Evolutionary conservation across 257 asterid species (phyloP).

Genomic region (Salvia miltiorrhiza): DNA sequence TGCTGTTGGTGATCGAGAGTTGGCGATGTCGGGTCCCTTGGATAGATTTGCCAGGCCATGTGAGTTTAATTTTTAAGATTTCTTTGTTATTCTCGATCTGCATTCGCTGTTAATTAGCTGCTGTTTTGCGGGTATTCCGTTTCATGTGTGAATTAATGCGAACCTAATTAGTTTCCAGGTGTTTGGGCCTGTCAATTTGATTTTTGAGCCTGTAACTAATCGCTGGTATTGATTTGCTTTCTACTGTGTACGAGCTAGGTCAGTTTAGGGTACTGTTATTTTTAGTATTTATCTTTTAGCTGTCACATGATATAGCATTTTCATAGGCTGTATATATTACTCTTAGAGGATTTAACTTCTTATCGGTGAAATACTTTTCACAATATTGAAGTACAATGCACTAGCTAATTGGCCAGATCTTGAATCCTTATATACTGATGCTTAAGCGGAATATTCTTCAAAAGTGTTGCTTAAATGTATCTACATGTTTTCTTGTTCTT

Average conservation of each 20-base stretch:
- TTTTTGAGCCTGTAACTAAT: neutral
- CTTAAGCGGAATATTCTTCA: neutral
- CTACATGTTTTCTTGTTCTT: neutral
- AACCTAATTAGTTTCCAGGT: neutral
- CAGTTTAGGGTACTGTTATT: neutral
- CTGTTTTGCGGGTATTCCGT: neutral
- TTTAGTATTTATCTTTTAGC: neutral
- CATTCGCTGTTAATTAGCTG: constrained; percentile 23
- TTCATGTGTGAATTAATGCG: constrained; percentile 9
- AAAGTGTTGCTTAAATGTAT: constrained; percentile 3
- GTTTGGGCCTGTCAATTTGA: neutral
- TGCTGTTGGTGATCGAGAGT: constrained; percentile 23
- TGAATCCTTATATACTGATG: neutral
- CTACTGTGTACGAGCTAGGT: neutral
- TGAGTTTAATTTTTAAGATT: constrained; percentile 36
- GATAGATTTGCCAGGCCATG: constrained; percentile 88
- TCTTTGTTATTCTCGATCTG: constrained; percentile 16
- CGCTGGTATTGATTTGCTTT: neutral
- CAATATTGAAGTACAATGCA: neutral
- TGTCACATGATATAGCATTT: neutral
- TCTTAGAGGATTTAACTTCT: neutral
- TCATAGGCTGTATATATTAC: neutral
- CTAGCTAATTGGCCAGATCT: neutral
- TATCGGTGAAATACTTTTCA: neutral
- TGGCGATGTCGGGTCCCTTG: constrained; percentile 76